These are phyloP conservation scores for Pleurotus platypus DNA, from an alignment of 768 basidiomycete genomes.

Conservation along the genomic window DNA sequence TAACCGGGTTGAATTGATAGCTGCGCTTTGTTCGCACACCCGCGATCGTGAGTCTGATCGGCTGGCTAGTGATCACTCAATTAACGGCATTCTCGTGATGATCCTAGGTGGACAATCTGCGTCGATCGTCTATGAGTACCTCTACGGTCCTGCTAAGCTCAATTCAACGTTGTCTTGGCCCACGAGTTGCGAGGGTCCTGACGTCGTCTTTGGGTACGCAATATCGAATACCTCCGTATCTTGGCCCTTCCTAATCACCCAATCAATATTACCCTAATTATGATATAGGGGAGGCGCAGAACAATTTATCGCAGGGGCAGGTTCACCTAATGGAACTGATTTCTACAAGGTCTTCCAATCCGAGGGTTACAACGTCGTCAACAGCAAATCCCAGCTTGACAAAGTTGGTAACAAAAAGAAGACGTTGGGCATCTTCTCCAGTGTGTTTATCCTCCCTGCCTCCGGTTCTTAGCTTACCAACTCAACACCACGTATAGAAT, in stretches of 20 bases:
- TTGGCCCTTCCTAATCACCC: background rate
- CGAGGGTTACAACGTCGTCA: constrained; percentile 38
- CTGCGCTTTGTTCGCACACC: constrained; percentile 39
- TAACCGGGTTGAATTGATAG: constrained; percentile 13
- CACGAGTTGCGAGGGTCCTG: constrained; percentile 35
- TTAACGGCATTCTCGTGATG: background rate
- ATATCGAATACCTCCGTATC: background rate
- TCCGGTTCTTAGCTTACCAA: background rate
- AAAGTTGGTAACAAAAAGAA: constrained; percentile 27
- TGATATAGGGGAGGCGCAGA: constrained; percentile 36
- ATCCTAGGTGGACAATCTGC: constrained; percentile 24
- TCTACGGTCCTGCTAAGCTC: constrained; percentile 27
- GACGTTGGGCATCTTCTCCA: constrained; percentile 41
- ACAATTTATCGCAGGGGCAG: constrained; percentile 34
- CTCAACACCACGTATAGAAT: constrained; percentile 9
- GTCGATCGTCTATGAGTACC: constrained; percentile 32
- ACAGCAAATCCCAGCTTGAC: constrained; percentile 30
- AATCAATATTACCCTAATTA: too few species aligned
- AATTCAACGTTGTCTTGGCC: constrained; percentile 36
- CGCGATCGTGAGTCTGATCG: constrained; percentile 27
- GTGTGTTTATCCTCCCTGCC: constrained; percentile 16
- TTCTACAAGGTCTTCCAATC: constrained; percentile 37
- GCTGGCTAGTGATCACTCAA: background rate
- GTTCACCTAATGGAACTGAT: constrained; percentile 34
- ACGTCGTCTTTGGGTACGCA: constrained; percentile 40